Conservation (phyloP, 2,329 filamentous ascomycete genomes). For the Penicillium sp. region DNA sequence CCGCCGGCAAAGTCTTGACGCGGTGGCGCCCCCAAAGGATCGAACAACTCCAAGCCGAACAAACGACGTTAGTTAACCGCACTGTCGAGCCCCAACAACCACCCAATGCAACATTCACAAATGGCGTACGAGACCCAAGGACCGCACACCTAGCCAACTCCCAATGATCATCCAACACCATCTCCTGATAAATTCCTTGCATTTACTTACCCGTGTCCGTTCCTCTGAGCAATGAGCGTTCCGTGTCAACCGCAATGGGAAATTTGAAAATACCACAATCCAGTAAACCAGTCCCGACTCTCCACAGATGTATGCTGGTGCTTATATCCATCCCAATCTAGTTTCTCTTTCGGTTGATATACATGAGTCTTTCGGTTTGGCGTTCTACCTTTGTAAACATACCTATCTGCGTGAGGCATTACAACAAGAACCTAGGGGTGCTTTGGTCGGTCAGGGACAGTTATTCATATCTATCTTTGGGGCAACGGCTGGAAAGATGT, state of each 20-base stretch:
- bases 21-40: constrained; percentile 59
- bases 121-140: constrained; percentile 11
- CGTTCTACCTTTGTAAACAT: no score
- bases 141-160: constrained; percentile 3
- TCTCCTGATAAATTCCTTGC: background rate
- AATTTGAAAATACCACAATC: background rate
- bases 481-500: background rate
- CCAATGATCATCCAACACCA: background rate
- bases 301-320: background rate
- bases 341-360: background rate
- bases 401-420: no score
- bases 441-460: background rate
- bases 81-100: constrained; percentile 2
- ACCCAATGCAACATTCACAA: constrained; percentile 2
- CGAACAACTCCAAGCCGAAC: constrained; percentile 24
- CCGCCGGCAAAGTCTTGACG: constrained; percentile 58
- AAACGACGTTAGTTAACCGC: constrained; percentile 20
- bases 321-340: background rate
- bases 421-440: background rate
- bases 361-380: background rate
- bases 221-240: background rate
- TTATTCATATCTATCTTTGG: no score
- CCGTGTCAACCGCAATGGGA: background rate
- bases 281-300: background rate
- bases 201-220: background rate